Base-by-base conservation (phyloP, 805 yeast species). In the Suhomyces faveliae region DNA sequence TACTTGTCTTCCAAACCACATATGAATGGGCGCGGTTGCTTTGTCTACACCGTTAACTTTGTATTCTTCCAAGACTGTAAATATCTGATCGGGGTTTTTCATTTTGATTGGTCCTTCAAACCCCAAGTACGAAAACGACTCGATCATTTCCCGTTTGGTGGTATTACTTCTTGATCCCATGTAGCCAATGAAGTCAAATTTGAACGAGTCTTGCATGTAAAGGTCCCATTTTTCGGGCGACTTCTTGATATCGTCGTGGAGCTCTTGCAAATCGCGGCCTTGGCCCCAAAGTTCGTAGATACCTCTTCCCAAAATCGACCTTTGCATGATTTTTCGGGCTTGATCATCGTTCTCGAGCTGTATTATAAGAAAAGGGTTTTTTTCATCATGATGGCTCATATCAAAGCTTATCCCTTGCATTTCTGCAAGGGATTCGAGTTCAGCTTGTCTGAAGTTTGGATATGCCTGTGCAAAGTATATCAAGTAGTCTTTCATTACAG, bases 391-490 rank as follows among this genome's bases (percentile, higher is more conserved):
- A 5, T 61, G 59, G 12, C 80, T 64, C 43, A 89, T 68, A 61
- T 89, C 91, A 6, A 87, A 70, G 10, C 66, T 45, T 2, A 94
- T 68, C 13, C 68, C 67, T 53, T 79, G 68, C 45, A 87, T 65
- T 27, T 80, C 83, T 0, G 97, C 97, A 40, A 94, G 67, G 0
- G 97, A 85, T 56, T 86, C 89, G 29, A 94, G 68, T 67, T 92
- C 99, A 0, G 96, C 88, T 30, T 68, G 67, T 42, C 98, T 75
- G 66, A 92, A 92, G 50, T 79, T 77, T 43, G 85, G 82, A 60
- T 89, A 90, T 37, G 84, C 79, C 66, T 91, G 97, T 3, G 96
- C 96, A 61, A 94, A 76, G 60, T 85, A 82, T n/a, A 94, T 71
- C 42, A 92, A 63, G 60, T 89, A 94, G 46, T 78, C 75, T 64